Conservation (phyloP, 129 eudicot genomes). For the Escallonia rubra region DNA sequence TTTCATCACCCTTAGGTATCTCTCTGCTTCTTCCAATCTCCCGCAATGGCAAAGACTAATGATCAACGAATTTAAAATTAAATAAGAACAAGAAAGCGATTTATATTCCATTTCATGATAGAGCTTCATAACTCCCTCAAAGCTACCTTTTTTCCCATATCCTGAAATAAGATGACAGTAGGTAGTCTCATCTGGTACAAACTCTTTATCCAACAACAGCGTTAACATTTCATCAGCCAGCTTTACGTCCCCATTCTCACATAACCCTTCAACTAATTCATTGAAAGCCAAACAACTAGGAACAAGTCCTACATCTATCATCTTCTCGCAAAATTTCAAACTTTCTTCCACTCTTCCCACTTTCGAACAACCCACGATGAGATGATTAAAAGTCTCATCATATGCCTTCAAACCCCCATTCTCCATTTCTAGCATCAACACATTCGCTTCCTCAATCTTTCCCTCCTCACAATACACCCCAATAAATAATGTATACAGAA, state of each 20-base stretch:
- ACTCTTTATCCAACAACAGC: constrained; percentile 57
- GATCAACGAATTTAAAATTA: constrained; percentile 40
- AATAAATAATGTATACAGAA: constrained; percentile 42
- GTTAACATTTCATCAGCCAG: constrained; percentile 61
- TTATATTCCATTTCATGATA: constrained; percentile 76
- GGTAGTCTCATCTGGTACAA: constrained; percentile 50
- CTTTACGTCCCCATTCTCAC: constrained; percentile 32
- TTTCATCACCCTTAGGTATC: constrained; percentile 45
- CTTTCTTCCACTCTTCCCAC: constrained; percentile 46
- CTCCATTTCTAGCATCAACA: constrained; percentile 50
- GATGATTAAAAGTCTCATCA: constrained; percentile 48
- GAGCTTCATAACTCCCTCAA: constrained; percentile 53
- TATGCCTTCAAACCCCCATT: constrained; percentile 35
- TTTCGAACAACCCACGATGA: constrained; percentile 52
- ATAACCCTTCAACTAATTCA: constrained; percentile 42
- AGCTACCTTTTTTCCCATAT: constrained; percentile 44
- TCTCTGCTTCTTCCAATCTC: constrained; percentile 55
- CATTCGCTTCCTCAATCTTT: constrained; percentile 42
- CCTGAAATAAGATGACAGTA: constrained; percentile 56
- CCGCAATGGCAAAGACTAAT: constrained; percentile 25
- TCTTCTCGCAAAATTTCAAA: constrained; percentile 45
- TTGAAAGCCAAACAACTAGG: constrained; percentile 53
- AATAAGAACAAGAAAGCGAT: constrained; percentile 40
- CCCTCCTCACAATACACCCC: constrained; percentile 53
- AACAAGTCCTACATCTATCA: constrained; percentile 42